Evolutionary conservation across 495 filamentous ascomycete genomes (phyloP), one percentile per base, ranked within the genome.

Genomic region (Penicillium bialowiezense): DNA sequence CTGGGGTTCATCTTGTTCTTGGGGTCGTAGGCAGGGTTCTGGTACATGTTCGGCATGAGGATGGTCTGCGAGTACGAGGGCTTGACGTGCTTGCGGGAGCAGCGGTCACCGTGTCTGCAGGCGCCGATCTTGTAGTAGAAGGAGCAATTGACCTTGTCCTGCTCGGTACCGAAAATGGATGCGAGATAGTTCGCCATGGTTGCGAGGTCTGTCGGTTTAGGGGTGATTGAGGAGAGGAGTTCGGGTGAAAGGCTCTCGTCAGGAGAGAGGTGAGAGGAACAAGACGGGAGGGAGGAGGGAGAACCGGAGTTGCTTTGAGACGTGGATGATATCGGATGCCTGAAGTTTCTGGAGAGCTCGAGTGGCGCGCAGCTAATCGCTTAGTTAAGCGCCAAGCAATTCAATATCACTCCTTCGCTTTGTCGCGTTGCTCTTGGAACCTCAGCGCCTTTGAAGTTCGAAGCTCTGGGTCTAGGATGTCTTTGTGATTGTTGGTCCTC

Each of bases 101-200:
- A 98, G 55, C 93, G 89, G 76, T 98, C 93, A 60, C 93, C 95
- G 77, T 98, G 93, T 33, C 93, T 85, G 75, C 93, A 98, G 38
- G 93, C 93, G 63, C 93, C 93, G 75, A 98, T 98, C 75, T 95
- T 95, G 84, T 95, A 95, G 79, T 89, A 89, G 77, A 90, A 90
- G 37, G 79, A 84, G 71, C 86, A 87, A 70, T 87, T 87, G 69
- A 78, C 87, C 68, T 97, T 98, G 84, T 98, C 93, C 69, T 97
- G 95, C 77, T 98, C 95, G 7, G 93, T 98, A 62, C 93, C 93
- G 82, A 98, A 98, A 75, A 98, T 98, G 63, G 90, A 95, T 67
- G 93, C 93, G 68, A 98, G 90, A 66, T 97, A 98, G 82, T 96
- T 97, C 67, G 92, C 92, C 81, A 86, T 86, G 66, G 40, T 74